Base-by-base conservation (phyloP, 257 asterid species). In the Solanum sparsipilum region DNA sequence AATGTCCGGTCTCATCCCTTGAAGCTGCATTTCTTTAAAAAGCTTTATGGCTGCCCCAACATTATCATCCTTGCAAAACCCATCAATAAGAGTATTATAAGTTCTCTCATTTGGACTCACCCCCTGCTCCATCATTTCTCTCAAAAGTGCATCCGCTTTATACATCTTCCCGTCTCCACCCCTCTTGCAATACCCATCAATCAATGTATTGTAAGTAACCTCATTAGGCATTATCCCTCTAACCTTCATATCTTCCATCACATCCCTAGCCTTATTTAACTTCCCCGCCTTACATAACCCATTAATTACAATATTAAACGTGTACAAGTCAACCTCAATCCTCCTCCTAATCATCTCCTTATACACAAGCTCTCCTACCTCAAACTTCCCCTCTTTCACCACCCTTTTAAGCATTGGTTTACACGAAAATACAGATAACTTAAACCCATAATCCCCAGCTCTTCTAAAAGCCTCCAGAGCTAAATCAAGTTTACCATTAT, bases 251-350 rank as follows among this genome's bases (percentile, higher is more conserved):
- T 97, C 98, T 89, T 96, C 98, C 27, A 97, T 52, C n/a, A 93
- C 86, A 87, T 97, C 98, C 15, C 89, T 86, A 1, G 98, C 99
- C 94, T 92, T 94, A 88, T 88, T 94, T 91, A 97, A 84, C 93
- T 89, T 96, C 89, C 98, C 98, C 20, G 89, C 96, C 93, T 94
- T 97, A 88, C 98, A 94, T 25, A 97, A 88, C 88, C 98, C 99
- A 71, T 90, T 91, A 56, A 96, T 88, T 72, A 96, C 96, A 10
- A 88, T 93, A 71, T 96, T 97, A 86, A 91, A 93, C 1, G 96
- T 93, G 85, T 88, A 89, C 92, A 94, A 63, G 82, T 92, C 91
- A 86, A 91, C 72, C 89, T 35, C 88, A 88, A 94, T 79, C 88
- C 94, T 97, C 91, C 99, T 93, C 96, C 92, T 92, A 78, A 91